Evolutionary conservation across 768 basidiomycete species (phyloP), one percentile per base, ranked within the genome.

Genomic region (Sporobolomyces phaffii): DNA sequence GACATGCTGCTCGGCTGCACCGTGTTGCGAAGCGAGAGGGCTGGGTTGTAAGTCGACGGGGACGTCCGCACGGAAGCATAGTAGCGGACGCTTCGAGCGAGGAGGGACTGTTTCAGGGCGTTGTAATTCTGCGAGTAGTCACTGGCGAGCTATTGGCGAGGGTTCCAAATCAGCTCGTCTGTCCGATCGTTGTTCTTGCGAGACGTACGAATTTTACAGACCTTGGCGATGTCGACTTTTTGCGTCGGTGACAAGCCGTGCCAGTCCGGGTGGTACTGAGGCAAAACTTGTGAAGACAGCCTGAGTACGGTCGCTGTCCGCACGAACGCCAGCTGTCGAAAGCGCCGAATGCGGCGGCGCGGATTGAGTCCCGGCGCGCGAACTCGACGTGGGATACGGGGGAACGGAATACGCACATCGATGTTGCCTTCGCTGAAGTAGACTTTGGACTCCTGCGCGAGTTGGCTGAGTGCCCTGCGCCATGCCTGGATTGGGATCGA

Each of bases 1-100:
- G 41, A 56, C 62, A 45, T 57, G 38, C 31, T 31, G 15, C 17
- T 51, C 45, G 31, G 40, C 43, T 28, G 49, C 24, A 71, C 62
- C 13, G 70, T 71, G 54, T 71, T 67, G 28, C 62, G 58, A 24
- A 67, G 70, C 11, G 61, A 60, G 41, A 71, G 60, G 7, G 70
- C 65, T 1, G 70, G 56, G 18, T 58, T 58, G 29, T 34, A 38
- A 6, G 6, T 17, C 11, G n/a, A 24, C 13, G 22, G 11, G 8
- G 54, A 26, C 20, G 52, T 2, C 11, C 34, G 48, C 8, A 52
- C 11, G 7, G 50, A n/a, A n/a, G 64, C 24, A 31, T 61, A 43
- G 18, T 50, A 61, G 2, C 47, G 40, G 2, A 60, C 24, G 0
- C 54, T 57, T 15, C 66, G 60, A 2, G 54, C n/a, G 1, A 60